Conservation (phyloP, 345 rosid genomes). For the Geranium brycei region DNA sequence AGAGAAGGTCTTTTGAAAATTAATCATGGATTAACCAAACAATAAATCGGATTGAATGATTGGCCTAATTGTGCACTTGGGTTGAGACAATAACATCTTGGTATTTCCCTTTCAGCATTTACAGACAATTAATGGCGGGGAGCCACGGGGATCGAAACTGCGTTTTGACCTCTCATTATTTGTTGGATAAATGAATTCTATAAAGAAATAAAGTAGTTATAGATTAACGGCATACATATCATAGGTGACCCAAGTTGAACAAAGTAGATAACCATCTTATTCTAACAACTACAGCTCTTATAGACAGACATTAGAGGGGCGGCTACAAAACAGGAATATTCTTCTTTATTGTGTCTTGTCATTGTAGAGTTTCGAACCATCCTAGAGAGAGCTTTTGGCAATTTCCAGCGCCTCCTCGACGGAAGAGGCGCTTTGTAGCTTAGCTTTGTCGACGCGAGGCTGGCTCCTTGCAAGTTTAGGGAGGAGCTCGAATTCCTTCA, state of each 20-base stretch:
- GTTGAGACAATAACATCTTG: too few relatives aligned
- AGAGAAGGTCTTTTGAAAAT: too few relatives aligned
- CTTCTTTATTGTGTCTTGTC: neutral
- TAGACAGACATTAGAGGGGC: neutral
- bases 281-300: neutral
- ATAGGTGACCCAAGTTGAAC: neutral
- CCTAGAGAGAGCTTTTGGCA: conserved; percentile 35
- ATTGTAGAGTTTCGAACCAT: conserved; percentile 5
- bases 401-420: conserved; percentile 80
- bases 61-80: too few relatives aligned
- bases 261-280: neutral
- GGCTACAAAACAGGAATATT: neutral
- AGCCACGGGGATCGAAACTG: too few relatives aligned
- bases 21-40: too few relatives aligned
- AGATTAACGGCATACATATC: too few relatives aligned
- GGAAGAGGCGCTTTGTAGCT: conserved; percentile 67
- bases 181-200: too few relatives aligned
- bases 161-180: neutral
- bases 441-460: conserved; percentile 57
- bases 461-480: conserved; percentile 75
- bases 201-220: neutral
- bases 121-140: neutral
- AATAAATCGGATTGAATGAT: too few relatives aligned
- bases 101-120: neutral
- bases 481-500: conserved; percentile 74